Conservation (phyloP, 768 basidiomycete species). For the Pleurotus djamor region DNA sequence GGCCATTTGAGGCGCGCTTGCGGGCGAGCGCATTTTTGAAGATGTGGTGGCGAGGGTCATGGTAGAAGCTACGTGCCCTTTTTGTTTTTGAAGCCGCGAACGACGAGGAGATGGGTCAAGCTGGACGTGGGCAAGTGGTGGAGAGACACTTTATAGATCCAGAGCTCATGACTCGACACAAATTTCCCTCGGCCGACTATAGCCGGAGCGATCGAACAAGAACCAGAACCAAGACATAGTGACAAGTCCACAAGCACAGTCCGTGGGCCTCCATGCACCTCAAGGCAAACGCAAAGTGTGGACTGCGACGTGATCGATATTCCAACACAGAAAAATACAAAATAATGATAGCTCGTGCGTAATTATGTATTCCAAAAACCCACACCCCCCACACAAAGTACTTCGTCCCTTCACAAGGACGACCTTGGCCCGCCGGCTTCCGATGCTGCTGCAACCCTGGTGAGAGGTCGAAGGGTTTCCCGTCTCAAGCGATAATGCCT, state of each 20-base stretch:
- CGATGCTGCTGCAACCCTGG: not conserved
- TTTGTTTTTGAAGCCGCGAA: not conserved
- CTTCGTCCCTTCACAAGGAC: not conserved
- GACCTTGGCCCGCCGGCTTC: not conserved
- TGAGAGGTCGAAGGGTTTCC: not conserved
- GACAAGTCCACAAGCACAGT: not conserved
- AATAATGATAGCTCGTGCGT: too few species aligned
- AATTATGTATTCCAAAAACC: not conserved
- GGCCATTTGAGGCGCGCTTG: constrained; percentile 17
- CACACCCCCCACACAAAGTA: not conserved
- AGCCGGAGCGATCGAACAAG: not conserved
- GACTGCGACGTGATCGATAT: too few species aligned
- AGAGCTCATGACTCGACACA: not conserved
- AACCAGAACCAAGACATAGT: too few species aligned
- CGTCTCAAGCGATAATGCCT: not conserved
- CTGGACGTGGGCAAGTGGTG: not conserved
- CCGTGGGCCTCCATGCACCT: not conserved
- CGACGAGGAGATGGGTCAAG: not conserved
- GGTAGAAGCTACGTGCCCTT: not conserved
- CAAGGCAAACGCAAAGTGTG: too few species aligned
- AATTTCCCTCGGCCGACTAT: not conserved
- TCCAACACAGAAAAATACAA: too few species aligned
- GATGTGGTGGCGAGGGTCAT: constrained; percentile 7
- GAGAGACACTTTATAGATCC: not conserved
- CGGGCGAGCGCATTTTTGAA: constrained; percentile 9